These are phyloP conservation scores for Sclerospora graminicola DNA, from an alignment of 352 stramenopile genomes.

Conservation along the genomic window DNA sequence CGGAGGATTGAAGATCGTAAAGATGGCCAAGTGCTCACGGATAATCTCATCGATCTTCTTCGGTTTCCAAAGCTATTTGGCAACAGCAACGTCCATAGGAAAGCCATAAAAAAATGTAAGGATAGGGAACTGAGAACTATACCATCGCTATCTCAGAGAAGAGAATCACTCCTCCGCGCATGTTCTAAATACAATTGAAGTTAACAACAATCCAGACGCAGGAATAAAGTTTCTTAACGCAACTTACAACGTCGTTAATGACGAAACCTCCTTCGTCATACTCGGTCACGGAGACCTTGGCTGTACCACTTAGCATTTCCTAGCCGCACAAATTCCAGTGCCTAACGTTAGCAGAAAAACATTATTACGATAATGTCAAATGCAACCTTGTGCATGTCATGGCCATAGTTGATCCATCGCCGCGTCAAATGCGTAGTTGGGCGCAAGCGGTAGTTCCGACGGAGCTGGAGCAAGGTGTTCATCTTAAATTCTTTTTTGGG, in stretches of 20 bases:
- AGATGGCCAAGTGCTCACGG: slow-evolving; percentile 59
- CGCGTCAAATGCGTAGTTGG: slow-evolving; percentile 12
- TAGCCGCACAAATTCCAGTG: slow-evolving; percentile 5
- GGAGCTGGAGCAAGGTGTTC: slow-evolving; percentile 13
- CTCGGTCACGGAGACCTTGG: slow-evolving; percentile 71
- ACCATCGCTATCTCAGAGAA: slow-evolving; percentile 75
- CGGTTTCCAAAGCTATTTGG: slow-evolving; percentile 66
- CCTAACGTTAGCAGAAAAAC: too few relatives aligned
- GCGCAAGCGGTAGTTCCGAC: slow-evolving; percentile 10
- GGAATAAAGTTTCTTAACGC: background rate
- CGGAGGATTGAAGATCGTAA: slow-evolving; percentile 65
- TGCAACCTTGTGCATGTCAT: slow-evolving; percentile 69
- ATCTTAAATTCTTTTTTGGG: too few relatives aligned
- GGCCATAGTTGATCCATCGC: slow-evolving; percentile 71
- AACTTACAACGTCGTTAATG: slow-evolving; percentile 61
- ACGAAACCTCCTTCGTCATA: slow-evolving; percentile 83
- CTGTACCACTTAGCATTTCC: slow-evolving; percentile 77
- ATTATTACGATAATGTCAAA: background rate
- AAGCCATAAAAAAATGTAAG: too few relatives aligned
- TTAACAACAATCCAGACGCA: background rate
- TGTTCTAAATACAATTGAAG: slow-evolving; percentile 33
- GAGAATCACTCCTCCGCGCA: slow-evolving; percentile 63
- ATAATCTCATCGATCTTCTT: slow-evolving; percentile 71
- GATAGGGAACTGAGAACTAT: background rate
- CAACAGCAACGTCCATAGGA: too few relatives aligned